Base-by-base conservation (phyloP, 306 rosid species). In the Lupinus albus region DNA sequence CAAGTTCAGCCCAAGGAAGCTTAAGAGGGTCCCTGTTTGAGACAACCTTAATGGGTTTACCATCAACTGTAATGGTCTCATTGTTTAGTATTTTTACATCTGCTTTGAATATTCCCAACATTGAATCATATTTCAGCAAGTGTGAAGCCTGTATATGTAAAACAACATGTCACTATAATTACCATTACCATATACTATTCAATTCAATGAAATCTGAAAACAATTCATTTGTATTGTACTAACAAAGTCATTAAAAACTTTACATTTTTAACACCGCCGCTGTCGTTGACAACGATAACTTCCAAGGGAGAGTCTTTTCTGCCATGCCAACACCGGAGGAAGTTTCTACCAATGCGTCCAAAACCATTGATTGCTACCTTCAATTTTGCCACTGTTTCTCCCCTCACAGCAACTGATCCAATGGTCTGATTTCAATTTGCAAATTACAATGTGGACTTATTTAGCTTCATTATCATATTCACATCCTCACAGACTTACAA, bases 291-390 rank as follows among this genome's bases (percentile, higher is more conserved):
- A 46, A 90, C 91, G 21, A 94, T 2, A 7, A 94, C 97, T 0
- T 94, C 99, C 3, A 94, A 91, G 62, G 97, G 99, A 1, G 99
- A 90, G 81, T 94, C 71, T 73, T 88, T 84, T 60, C 99, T 73
- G 28, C 96, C 97, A 30, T 94, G 99, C 99, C 99, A 94, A 85
- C 99, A 94, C 45, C 99, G 87, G 10, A 94, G 94, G 68, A 94
- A 94, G 82, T 94, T 94, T 66, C 99, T 82, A 60, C 99, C 99
- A 25, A 88, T 94, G 49, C 97, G 94, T 57, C 99, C 97, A 70
- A 94, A 94, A 76, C 99, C 99, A 18, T 93, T 94, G 83, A 94
- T 90, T 18, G 96, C 96, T 35, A 94, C 97, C 94, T 94, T 94
- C 85, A 94, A 76, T 81, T 90, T 88, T 9, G 96, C 99, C 79